These are phyloP conservation scores for Leccinum broughii DNA, from an alignment of 768 basidiomycete species.

Conservation along the genomic window DNA sequence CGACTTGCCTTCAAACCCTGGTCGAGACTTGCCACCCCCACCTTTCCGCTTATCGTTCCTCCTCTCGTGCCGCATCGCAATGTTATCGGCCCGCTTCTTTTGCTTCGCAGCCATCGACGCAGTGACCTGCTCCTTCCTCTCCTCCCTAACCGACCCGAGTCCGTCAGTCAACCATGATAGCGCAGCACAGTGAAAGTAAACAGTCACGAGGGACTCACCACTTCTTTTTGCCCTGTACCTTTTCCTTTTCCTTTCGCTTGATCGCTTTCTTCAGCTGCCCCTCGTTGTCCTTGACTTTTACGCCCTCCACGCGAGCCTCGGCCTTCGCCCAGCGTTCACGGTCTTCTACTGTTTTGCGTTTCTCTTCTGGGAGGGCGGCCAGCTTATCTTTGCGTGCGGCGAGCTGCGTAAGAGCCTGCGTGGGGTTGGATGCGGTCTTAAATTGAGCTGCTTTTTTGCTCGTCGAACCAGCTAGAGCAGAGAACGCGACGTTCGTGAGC, in stretches of 20 bases:
- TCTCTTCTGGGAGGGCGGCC: conserved; percentile 76
- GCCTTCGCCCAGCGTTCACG: conserved; percentile 90
- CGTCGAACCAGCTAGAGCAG: conserved; percentile 52
- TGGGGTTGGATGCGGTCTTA: conserved; percentile 76
- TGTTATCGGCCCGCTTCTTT: conserved; percentile 91
- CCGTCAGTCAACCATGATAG: background rate
- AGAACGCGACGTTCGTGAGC: conserved; percentile 72
- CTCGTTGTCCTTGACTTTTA: conserved; percentile 90
- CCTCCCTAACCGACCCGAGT: conserved; percentile 56
- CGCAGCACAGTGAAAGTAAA: background rate
- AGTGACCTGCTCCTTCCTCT: conserved; percentile 77
- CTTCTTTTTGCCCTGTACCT: conserved; percentile 75
- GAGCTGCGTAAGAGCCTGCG: conserved; percentile 83
- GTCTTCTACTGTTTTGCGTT: conserved; percentile 77
- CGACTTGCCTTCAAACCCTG: no score
- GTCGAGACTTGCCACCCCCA: conserved; percentile 40
- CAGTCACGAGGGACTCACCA: conserved; percentile 55
- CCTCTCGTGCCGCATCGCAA: conserved; percentile 81
- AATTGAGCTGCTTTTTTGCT: conserved; percentile 51
- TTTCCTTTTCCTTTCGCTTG: conserved; percentile 91
- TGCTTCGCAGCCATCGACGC: conserved; percentile 80
- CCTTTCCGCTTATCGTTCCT: conserved; percentile 60
- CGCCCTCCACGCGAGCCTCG: conserved; percentile 81
- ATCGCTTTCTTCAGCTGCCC: conserved; percentile 84
- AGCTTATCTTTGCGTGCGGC: conserved; percentile 76